phyloP scores from a whole-genome alignment of 2,329 filamentous ascomycete species.

The Hypoxylon sp. region DNA sequence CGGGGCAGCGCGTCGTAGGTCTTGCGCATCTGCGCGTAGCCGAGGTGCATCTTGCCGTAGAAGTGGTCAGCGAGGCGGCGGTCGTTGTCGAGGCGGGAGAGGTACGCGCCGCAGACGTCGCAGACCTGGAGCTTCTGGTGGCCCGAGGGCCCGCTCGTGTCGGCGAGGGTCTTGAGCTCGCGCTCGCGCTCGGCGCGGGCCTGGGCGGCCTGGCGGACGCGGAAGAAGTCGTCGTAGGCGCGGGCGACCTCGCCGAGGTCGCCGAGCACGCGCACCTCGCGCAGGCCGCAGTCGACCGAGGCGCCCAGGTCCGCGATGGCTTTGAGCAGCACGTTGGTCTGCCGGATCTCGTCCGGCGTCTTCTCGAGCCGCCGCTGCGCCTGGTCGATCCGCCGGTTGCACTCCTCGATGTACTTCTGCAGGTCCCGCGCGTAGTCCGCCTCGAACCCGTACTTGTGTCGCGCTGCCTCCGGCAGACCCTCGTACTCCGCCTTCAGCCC shows the following conservation, averaged over 20 bases:
- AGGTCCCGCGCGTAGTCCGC: conserved; percentile 97
- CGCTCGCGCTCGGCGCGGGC: conserved; percentile 84
- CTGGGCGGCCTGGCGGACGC: conserved; percentile 79
- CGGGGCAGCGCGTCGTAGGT: conserved; percentile 86
- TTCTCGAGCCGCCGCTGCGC: conserved; percentile 93
- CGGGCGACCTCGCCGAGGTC: conserved; percentile 81
- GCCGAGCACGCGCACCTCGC: conserved; percentile 86
- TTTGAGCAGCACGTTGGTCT: conserved; percentile 90
- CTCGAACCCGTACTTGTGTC: conserved; percentile 85
- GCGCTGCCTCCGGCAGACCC: conserved; percentile 72
- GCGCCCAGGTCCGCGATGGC: conserved; percentile 81
- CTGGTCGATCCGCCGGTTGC: conserved; percentile 90
- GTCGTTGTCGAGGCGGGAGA: conserved; percentile 92
- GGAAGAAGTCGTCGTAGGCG: conserved; percentile 88
- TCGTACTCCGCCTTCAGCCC: conserved; percentile 90
- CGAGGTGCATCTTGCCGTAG: conserved; percentile 99
- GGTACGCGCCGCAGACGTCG: conserved; percentile 96
- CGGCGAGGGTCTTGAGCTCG: conserved; percentile 87
- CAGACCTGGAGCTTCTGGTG: conserved; percentile 99
- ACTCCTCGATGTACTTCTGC: conserved; percentile 96
- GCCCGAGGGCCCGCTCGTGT: conserved; percentile 90
- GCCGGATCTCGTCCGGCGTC: conserved; percentile 95
- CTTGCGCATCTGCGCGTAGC: conserved; percentile 98
- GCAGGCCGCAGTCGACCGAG: conserved; percentile 80
- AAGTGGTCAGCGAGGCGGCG: conserved; percentile 94